Evolutionary conservation across 1,284 basidiomycete genomes (phyloP).

Genomic region (Pascua guehoae): DNA sequence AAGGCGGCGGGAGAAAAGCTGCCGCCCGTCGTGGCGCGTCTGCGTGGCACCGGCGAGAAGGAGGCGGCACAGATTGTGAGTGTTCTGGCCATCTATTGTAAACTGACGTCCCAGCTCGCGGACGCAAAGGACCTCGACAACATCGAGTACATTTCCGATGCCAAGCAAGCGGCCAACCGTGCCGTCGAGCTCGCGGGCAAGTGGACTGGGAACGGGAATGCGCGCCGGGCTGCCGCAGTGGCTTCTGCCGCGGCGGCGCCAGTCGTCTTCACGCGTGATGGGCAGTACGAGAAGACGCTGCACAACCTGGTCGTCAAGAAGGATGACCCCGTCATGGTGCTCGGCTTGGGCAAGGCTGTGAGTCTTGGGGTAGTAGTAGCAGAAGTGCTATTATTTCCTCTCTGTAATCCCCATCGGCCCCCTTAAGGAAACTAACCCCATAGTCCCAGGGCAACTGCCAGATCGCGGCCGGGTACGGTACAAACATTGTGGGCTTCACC

Average conservation of each 20-base stretch:
- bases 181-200: conserved; percentile 13
- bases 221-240: neutral
- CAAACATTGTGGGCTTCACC: conserved; percentile 91
- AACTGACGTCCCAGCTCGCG: neutral
- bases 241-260: neutral
- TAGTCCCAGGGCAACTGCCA: conserved; percentile 11
- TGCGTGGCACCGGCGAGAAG: conserved; percentile 25
- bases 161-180: conserved; percentile 16
- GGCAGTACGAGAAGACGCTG: conserved; percentile 68
- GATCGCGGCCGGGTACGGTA: conserved; percentile 58
- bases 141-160: conserved; percentile 18
- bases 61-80: conserved; percentile 21
- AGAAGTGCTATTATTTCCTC: neutral
- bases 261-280: conserved; percentile 18
- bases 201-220: neutral
- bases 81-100: neutral
- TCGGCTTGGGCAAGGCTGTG: conserved; percentile 54
- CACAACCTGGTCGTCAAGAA: conserved; percentile 80
- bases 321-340: conserved; percentile 82
- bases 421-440: neutral
- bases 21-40: conserved; percentile 16
- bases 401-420: no score
- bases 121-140: conserved; percentile 6
- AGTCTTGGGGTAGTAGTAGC: neutral
- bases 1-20: conserved; percentile 10